Evolutionary conservation across 2,329 filamentous ascomycete species (phyloP).

Genomic region (Eurotiales sp.): DNA sequence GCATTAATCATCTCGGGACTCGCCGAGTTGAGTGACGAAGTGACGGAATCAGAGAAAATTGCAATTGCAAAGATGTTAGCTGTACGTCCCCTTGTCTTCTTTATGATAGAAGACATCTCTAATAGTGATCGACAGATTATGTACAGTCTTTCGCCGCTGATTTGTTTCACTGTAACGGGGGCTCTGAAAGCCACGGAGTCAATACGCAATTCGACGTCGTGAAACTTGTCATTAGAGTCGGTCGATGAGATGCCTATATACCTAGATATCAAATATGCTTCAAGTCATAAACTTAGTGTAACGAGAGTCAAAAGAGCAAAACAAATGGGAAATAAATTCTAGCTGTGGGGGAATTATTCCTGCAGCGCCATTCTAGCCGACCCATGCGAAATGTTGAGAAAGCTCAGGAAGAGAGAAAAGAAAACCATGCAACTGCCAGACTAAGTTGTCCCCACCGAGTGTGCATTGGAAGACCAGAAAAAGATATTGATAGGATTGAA

Average conservation of each 20-base stretch:
- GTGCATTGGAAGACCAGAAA: too few relatives aligned
- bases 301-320: background rate
- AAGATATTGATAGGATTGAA: too few relatives aligned
- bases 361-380: conserved; percentile 12
- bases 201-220: conserved; percentile 13
- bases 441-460: too few relatives aligned
- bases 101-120: background rate
- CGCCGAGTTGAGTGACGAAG: conserved; percentile 43
- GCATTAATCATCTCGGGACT: conserved; percentile 53
- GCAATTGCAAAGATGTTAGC: conserved; percentile 52
- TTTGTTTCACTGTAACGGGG: conserved; percentile 30
- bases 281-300: background rate
- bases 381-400: conserved; percentile 2
- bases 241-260: too few relatives aligned
- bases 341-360: conserved; percentile 7
- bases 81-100: conserved; percentile 25
- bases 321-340: background rate
- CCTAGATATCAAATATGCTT: background rate
- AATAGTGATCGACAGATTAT: conserved; percentile 20
- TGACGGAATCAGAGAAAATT: conserved; percentile 48
- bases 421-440: too few relatives aligned
- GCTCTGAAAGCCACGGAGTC: conserved; percentile 29
- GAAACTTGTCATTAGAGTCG: too few relatives aligned
- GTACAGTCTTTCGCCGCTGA: conserved; percentile 29
- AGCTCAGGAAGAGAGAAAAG: background rate